Conservation (phyloP, 2,329 filamentous ascomycete species). For the Nemania abortiva region DNA sequence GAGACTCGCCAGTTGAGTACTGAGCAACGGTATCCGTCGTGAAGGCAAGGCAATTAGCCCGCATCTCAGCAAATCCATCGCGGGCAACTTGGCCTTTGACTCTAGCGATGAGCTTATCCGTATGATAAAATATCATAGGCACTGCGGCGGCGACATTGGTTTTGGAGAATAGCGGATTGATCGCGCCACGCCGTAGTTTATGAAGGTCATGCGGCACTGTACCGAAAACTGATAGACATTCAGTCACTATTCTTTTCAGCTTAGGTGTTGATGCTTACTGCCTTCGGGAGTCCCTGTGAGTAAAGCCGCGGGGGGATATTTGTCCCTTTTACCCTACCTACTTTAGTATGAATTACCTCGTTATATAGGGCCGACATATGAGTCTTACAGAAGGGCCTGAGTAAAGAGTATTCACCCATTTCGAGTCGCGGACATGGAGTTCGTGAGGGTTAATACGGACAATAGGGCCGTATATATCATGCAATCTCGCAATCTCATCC, state of each 20-base stretch:
- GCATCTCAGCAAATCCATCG: constrained; percentile 21
- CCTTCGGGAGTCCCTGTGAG: constrained; percentile 13
- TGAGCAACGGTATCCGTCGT: constrained; percentile 7
- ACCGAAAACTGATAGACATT: constrained; percentile 14
- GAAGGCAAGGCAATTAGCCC: constrained; percentile 14
- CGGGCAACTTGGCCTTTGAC: constrained; percentile 12
- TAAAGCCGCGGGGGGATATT: constrained; percentile 14
- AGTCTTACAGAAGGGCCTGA: background rate
- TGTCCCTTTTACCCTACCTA: constrained; percentile 23
- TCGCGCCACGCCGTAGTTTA: constrained; percentile 6
- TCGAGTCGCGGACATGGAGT: constrained; percentile 47
- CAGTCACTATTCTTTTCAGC: too few relatives aligned
- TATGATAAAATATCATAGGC: constrained; percentile 18
- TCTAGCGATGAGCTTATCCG: background rate
- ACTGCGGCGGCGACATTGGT: constrained; percentile 6
- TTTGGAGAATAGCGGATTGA: constrained; percentile 24
- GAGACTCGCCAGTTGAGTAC: constrained; percentile 9
- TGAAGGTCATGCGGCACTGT: constrained; percentile 19
- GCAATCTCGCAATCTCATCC: constrained; percentile 3
- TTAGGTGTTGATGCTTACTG: background rate
- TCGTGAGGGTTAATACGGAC: constrained; percentile 63
- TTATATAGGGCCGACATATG: background rate
- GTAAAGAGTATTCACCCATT: constrained; percentile 24
- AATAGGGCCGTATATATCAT: constrained; percentile 17
- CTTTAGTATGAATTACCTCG: background rate